Base-by-base conservation (phyloP, 2,329 filamentous ascomycete genomes). In the Decorospora gaudefroyi region DNA sequence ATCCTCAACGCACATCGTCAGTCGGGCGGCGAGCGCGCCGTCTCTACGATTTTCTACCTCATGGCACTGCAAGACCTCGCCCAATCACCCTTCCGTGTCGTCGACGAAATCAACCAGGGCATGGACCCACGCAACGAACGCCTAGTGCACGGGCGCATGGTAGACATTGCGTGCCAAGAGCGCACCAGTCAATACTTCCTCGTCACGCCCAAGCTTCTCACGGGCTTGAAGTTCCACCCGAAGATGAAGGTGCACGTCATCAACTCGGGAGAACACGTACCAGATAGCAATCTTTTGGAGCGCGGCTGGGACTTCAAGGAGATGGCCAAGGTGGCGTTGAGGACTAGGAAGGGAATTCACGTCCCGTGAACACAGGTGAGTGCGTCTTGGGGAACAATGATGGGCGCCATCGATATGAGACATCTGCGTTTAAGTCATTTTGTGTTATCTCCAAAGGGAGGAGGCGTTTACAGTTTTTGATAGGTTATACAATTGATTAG, bases 121-220 rank as follows among this genome's bases (percentile, higher is more conserved):
- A 99, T 99, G 93, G 93, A 99, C 70, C 93, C 92, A 29, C 86
- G 93, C 62, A 99, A 99, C 72, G 93, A 99, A 73, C 88, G 93
- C 59, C 95, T 96, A 83, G 91, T 99, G 11, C 93, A 99, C 73
- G 90, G 92, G 67, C 88, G 93, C 53, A 95, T 99, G 87, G 93
- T 99, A 6, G 90, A 96, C 64, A 96, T 99, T 65, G 93, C 93
- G 29, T 97, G 93, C 70, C 82, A 83, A 55, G 85, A 90, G 70
- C 83, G 73, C n/a, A 79, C 79, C 16, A 79, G 78, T 32, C 83
- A 86, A 74, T 99, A 99, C 74, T 99, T 99, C 76, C 83, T 99
- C 53, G 95, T 99, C 74, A 99, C 93, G 29, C 93, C 93, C 4
- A 99, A 99, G 74, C 78, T 99, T 49, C 82, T 99, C 47, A 87